Percentiles rank a stretch among this genome's conserved stretches.
Conservation (phyloP, 257 asterid species). For the Avicennia marina region DNA sequence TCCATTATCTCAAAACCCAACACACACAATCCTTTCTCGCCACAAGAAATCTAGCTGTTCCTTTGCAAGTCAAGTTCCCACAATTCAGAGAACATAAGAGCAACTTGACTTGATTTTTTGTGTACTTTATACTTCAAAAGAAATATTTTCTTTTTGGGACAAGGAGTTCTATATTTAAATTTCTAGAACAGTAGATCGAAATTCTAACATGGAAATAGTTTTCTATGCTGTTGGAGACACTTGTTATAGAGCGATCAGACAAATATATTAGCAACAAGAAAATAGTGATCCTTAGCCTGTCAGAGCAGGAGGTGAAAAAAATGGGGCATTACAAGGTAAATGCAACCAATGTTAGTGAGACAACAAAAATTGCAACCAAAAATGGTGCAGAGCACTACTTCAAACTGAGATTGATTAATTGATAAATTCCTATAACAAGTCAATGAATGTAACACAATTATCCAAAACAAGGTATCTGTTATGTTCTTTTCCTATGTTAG, state of each 20-base stretch:
- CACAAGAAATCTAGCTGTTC: slow-evolving; percentile 15
- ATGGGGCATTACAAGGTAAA: neutral
- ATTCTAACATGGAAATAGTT: slow-evolving; percentile 4
- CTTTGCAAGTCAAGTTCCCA: slow-evolving; percentile 24
- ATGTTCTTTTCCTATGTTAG: slow-evolving; percentile 4
- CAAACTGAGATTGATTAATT: slow-evolving; percentile 10
- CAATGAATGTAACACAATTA: neutral
- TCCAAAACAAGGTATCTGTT: no score
- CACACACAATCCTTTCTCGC: slow-evolving; percentile 21
- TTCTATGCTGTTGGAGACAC: slow-evolving; percentile 5
- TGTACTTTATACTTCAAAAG: neutral
- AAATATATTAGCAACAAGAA: neutral
- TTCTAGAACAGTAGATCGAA: neutral
- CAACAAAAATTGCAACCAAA: slow-evolving; percentile 1
- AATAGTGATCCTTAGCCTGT: slow-evolving; percentile 5
- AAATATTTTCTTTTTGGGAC: neutral
- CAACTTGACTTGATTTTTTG: neutral
- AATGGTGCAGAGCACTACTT: neutral
- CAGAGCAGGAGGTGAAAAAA: neutral
- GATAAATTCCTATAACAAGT: slow-evolving; percentile 10
- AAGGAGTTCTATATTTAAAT: neutral
- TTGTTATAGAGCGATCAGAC: slow-evolving; percentile 6
- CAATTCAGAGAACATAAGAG: slow-evolving; percentile 16
- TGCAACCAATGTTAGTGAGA: neutral
- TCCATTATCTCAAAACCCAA: slow-evolving; percentile 19